These are phyloP conservation scores for Eucalyptus tenuipes DNA, from an alignment of 345 rosid genomes.

Conservation along the genomic window DNA sequence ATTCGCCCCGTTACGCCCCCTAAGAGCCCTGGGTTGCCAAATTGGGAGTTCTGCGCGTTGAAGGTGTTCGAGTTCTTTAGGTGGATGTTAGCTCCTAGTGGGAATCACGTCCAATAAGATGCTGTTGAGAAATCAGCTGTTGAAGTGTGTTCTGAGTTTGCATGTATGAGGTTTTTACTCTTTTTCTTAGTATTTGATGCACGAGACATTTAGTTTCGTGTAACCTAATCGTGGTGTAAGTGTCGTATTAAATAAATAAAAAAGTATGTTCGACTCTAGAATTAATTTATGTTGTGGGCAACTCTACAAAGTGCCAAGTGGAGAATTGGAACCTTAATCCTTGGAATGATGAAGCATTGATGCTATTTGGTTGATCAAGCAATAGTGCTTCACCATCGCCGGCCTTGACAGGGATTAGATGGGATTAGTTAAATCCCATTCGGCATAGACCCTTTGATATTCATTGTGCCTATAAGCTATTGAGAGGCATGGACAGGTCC, in stretches of 20 bases:
- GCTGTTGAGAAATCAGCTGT: background rate
- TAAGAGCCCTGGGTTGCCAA: too few species aligned
- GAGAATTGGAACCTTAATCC: background rate
- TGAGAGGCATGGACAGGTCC: background rate
- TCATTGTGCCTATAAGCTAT: too few species aligned
- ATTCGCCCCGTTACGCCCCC: too few species aligned
- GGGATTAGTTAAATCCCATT: background rate
- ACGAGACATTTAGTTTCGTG: background rate
- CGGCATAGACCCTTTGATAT: background rate
- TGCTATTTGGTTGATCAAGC: background rate
- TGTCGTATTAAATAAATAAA: background rate
- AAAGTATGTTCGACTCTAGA: background rate
- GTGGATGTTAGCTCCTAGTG: background rate
- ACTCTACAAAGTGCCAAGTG: background rate
- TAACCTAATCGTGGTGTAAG: background rate
- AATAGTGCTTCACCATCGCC: background rate
- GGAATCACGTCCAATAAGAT: background rate
- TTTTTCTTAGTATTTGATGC: background rate
- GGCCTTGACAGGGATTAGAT: background rate
- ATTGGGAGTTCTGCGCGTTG: background rate
- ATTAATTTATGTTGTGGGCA: background rate
- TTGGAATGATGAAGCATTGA: background rate
- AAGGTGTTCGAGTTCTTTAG: background rate
- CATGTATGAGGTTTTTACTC: background rate
- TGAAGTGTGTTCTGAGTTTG: background rate